Base-by-base conservation (phyloP, 139 green algal genomes). In the Zygnema circumcarinatum region DNA sequence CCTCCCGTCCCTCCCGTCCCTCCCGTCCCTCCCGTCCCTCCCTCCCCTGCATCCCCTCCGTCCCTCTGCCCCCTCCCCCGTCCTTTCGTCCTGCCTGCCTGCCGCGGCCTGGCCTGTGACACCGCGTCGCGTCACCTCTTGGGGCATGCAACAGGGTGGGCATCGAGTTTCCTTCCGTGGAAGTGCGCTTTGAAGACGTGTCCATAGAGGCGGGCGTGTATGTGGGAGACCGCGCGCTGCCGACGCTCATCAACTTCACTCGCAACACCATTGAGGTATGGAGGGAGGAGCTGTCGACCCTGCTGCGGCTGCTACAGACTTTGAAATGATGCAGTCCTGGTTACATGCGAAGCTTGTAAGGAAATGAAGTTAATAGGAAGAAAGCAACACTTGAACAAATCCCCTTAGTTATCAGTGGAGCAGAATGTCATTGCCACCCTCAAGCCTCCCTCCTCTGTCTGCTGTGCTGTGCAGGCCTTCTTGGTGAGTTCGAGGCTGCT, bases 161-260 rank as follows among this genome's bases (percentile, higher is more conserved):
- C 38, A 40, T 93, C n/a, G 20, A 82, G 42, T 73, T 93, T 29
- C 88, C 88, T 2, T 36, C 54, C 40, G 85, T 93, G 41, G 90
- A 93, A 52, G 84, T 94, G 79, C 76, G 80, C 0, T 93, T 92
- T 67, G 32, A 91, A 25, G 36, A 88, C 40, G 36, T 94, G 33
- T 81, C n/a, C 22, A 80, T 92, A 3, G 81, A 84, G 22, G 87
- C 89, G 22, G 35, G 68, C 11, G 90, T 93, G 35, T 85, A 86
- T 35, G 79, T 90, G 47, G 92, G 89, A 39, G 80, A 29, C 75
- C 69, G 87, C 52, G 92, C 79, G 1, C 40, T 87, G 74, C 92
- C 92, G 29, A 91, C 84, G 0, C 56, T 93, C 0, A 33, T 90
- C 81, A 94, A 94, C 87, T 89, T 92, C 54, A 86, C 35, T 85